phyloP scores from a whole-genome alignment of 2,329 filamentous ascomycete genomes.

The Stagonosporopsis rhizophila region DNA sequence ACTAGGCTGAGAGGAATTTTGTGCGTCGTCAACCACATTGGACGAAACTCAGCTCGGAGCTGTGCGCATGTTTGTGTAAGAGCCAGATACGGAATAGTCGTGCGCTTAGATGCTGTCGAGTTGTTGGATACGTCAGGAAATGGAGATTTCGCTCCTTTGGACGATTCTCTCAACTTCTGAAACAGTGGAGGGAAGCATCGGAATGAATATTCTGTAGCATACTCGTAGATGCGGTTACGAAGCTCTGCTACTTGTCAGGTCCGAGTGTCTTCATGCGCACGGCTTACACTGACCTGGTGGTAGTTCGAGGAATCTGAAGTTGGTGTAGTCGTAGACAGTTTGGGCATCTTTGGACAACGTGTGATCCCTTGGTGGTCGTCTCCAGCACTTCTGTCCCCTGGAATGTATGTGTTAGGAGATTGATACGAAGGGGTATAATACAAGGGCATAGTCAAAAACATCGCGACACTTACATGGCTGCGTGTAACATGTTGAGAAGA shows the following conservation, averaged over 20 bases:
- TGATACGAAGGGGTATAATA: not conserved
- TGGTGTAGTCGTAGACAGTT: conserved; percentile 7
- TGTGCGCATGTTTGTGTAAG: conserved; percentile 30
- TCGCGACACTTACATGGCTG: conserved; percentile 10
- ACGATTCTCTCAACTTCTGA: not conserved
- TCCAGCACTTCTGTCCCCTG: not conserved
- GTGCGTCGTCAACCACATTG: conserved; percentile 33
- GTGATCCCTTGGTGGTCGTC: not conserved
- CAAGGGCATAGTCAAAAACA: not conserved
- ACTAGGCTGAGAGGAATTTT: conserved; percentile 27
- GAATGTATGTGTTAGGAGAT: not conserved
- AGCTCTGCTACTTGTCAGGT: conserved; percentile 29
- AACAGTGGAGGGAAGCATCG: conserved; percentile 25
- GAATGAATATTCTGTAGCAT: conserved; percentile 18
- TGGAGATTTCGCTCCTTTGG: not conserved
- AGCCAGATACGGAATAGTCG: conserved; percentile 27
- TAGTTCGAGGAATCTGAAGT: conserved; percentile 28
- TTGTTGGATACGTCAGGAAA: not conserved
- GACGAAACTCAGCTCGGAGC: conserved; percentile 38
- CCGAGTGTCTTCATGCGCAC: not conserved
- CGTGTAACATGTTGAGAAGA: not conserved
- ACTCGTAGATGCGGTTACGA: conserved; percentile 35
- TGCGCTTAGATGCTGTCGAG: not conserved
- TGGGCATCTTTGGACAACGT: not conserved
- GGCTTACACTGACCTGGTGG: conserved; percentile 27